Base-by-base conservation (phyloP, 345 rosid genomes). In the Hevea brasiliensis region DNA sequence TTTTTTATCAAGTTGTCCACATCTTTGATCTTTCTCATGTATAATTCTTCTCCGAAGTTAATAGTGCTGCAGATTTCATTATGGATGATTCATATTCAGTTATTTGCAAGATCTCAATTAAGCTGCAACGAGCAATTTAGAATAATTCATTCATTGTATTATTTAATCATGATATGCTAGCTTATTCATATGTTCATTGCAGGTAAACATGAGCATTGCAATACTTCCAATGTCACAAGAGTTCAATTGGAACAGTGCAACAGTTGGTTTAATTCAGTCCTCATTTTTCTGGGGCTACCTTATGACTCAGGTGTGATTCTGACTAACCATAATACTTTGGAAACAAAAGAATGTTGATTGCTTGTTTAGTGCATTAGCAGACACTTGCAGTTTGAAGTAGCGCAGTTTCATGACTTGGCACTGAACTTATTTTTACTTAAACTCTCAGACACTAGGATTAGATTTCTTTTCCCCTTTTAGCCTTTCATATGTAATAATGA, bases 131-230 rank as follows among this genome's bases (percentile, higher is more conserved):
- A 63, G 59, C 61, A 44, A 48, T 64, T 20, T 12, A 68, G 20
- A 7, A 24, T 15, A 47, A 3, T 50, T 50, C n/a, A 50, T 50
- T 5, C 21, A 66, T 5, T 47, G 15, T 23, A 27, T 47, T 6
- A 50, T 17, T 72, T 57, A 26, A 48, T 50, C 45, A 64, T 68
- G 8, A 57, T 17, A 50, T 74, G 70, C 73, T 54, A 58, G 21
- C 77, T 76, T 29, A 59, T 44, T 61, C 53, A 66, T 40, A 44
- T 80, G 57, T 70, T 59, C 71, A 62, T 75, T 80, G 78, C 76
- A 94, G 98, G 98, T 94, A 72, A 94, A 94, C 77, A 94, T 92
- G 97, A 94, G 98, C 90, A 92, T 92, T 83, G 97, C 98, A 15
- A 90, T 94, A 60, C 97, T 94, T 79, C 97, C 98, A 41, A 94